Evolutionary conservation across 345 rosid genomes (phyloP).

Genomic region (Streptanthus diversifolius): DNA sequence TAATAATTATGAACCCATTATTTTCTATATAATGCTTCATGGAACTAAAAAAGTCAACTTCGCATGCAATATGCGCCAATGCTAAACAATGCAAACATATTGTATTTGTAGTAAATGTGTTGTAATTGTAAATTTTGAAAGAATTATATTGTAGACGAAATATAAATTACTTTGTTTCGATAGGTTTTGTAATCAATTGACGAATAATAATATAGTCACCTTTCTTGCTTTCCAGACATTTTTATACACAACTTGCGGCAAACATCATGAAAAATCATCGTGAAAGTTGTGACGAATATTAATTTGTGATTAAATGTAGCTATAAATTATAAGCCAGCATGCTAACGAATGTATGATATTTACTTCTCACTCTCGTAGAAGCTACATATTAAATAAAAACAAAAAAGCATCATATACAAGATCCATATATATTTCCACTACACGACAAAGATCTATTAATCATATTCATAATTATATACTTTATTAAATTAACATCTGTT

Average conservation of each 20-base stretch:
- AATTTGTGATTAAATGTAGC: not conserved
- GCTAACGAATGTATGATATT: not conserved
- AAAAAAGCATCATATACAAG: not conserved
- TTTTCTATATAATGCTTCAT: not conserved
- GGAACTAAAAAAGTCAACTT: conserved; percentile 18
- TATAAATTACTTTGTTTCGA: not conserved
- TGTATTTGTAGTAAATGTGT: not conserved
- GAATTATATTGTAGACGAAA: too few species aligned
- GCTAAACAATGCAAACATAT: conserved; percentile 3
- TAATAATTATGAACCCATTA: not conserved
- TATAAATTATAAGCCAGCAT: not conserved
- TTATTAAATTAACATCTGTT: too few species aligned
- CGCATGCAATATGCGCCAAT: conserved; percentile 19
- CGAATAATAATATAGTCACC: not conserved
- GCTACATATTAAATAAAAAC: not conserved
- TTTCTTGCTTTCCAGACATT: not conserved
- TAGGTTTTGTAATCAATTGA: not conserved
- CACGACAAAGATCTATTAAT: conserved; percentile 3
- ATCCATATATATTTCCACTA: not conserved
- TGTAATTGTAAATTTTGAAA: not conserved
- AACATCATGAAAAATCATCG: not conserved
- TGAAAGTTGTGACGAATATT: not conserved
- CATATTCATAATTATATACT: not conserved
- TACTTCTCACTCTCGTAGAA: not conserved
- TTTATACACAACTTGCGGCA: not conserved